Evolutionary conservation across 1,284 basidiomycete species (phyloP).

Genomic region (Cutaneotrichosporon arboriforme): DNA sequence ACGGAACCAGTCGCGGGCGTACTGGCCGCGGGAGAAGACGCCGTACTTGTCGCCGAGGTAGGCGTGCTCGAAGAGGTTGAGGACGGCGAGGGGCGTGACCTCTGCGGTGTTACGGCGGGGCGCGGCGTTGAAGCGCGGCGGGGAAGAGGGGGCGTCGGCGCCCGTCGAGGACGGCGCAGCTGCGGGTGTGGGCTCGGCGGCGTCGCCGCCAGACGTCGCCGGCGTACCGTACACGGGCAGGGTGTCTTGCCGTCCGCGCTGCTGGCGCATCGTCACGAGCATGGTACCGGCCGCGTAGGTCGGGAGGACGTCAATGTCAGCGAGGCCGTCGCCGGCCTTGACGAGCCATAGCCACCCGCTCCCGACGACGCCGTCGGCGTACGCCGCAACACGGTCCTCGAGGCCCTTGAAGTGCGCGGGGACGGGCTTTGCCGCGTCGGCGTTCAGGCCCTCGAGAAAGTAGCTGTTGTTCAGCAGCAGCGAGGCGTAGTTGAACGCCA

Average conservation of each 20-base stretch:
- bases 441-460: conserved; percentile 64
- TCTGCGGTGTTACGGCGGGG: not conserved
- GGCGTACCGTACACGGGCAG: conserved; percentile 31
- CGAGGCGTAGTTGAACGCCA: conserved; percentile 87
- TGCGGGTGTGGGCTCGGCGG: not conserved
- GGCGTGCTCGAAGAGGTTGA: conserved; percentile 83
- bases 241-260: conserved; percentile 37
- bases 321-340: conserved; percentile 26
- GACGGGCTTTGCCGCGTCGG: conserved; percentile 23
- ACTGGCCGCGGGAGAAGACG: conserved; percentile 88
- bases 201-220: conserved; percentile 3
- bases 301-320: conserved; percentile 41
- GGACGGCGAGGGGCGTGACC: conserved; percentile 56
- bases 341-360: conserved; percentile 63
- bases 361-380: conserved; percentile 50
- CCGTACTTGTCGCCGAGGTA: conserved; percentile 87
- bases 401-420: conserved; percentile 27
- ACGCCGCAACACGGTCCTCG: conserved; percentile 39
- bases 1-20: conserved; percentile 82
- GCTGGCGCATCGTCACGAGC: conserved; percentile 56
- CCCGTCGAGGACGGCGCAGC: conserved; percentile 2
- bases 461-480: conserved; percentile 92
- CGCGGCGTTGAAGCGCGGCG: not conserved
- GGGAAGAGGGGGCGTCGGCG: conserved; percentile 1
- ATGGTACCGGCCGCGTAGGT: conserved; percentile 89